phyloP scores from a whole-genome alignment of 2,329 filamentous ascomycete genomes.

The Trichoderma brevicompactum region DNA sequence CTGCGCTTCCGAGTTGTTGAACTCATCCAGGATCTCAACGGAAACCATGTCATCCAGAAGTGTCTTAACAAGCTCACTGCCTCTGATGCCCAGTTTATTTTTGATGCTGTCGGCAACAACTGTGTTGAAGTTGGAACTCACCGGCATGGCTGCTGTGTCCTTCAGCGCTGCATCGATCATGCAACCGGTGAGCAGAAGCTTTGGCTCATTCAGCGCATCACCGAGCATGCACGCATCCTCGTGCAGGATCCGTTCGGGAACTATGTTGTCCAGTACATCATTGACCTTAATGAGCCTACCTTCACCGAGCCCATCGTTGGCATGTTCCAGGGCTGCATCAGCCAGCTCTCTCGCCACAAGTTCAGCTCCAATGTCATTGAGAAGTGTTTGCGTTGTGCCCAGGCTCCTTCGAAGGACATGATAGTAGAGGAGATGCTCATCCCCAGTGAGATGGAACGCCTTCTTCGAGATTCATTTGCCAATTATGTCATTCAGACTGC shows the following conservation, averaged over 20 bases:
- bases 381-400: slow-evolving; percentile 88
- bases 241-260: slow-evolving; percentile 98
- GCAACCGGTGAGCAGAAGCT: slow-evolving; percentile 87
- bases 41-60: slow-evolving; percentile 99
- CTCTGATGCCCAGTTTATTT: slow-evolving; percentile 91
- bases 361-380: slow-evolving; percentile 99
- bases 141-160: slow-evolving; percentile 94
- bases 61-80: slow-evolving; percentile 92
- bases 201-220: slow-evolving; percentile 85
- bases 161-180: slow-evolving; percentile 98
- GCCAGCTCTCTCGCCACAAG: slow-evolving; percentile 84
- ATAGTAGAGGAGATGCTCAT: slow-evolving; percentile 82
- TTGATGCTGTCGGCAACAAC: slow-evolving; percentile 85
- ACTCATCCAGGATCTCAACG: slow-evolving; percentile 95
- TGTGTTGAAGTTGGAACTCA: slow-evolving; percentile 94
- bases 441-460: slow-evolving; percentile 78
- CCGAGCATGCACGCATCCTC: slow-evolving; percentile 80
- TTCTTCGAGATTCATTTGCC: slow-evolving; percentile 89
- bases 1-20: slow-evolving; percentile 85
- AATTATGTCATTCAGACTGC: slow-evolving; percentile 99
- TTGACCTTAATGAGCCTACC: slow-evolving; percentile 83
- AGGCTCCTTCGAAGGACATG: slow-evolving; percentile 72
- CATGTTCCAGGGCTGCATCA: slow-evolving; percentile 76
- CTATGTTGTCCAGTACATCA: slow-evolving; percentile 98
- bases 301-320: slow-evolving; percentile 89